Evolutionary conservation across 2,329 filamentous ascomycete genomes (phyloP).

Genomic region (Penicillium brevicompactum): DNA sequence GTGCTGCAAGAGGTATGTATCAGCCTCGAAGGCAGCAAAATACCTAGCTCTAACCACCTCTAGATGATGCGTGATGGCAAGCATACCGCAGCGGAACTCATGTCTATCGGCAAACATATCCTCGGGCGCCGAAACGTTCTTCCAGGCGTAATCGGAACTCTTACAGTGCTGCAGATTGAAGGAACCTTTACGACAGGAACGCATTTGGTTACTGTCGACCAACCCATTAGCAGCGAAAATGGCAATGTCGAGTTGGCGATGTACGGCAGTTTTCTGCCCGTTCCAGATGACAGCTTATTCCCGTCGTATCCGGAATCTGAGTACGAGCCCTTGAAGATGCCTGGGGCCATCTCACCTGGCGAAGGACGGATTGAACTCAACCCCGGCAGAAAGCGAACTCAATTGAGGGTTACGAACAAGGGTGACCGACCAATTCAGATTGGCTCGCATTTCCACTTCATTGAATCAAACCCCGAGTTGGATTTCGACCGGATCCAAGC

Average conservation of each 20-base stretch:
- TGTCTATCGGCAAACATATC: conserved; percentile 87
- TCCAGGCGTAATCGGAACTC: conserved; percentile 75
- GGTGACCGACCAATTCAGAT: conserved; percentile 76
- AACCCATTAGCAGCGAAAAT: conserved; percentile 82
- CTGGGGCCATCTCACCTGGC: conserved; percentile 60
- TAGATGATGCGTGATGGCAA: conserved; percentile 92
- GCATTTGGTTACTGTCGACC: conserved; percentile 91
- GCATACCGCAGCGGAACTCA: conserved; percentile 88
- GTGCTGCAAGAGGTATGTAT: too few relatives aligned
- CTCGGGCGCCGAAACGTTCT: conserved; percentile 90
- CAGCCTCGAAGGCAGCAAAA: too few relatives aligned
- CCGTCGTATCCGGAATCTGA: conserved; percentile 60
- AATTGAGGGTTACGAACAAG: conserved; percentile 76
- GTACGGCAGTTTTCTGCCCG: conserved; percentile 86
- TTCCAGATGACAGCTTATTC: conserved; percentile 71
- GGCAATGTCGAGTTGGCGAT: conserved; percentile 83
- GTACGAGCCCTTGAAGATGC: conserved; percentile 69
- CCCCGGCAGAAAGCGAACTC: conserved; percentile 71
- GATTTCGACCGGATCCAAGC: conserved; percentile 81
- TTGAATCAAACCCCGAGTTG: conserved; percentile 89
- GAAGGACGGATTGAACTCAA: conserved; percentile 69
- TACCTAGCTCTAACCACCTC: neutral
- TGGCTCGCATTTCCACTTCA: conserved; percentile 94
- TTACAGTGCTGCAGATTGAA: conserved; percentile 87
- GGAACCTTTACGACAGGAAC: conserved; percentile 90